Conservation (phyloP, 148 eudicot species). For the Pouteria glomerata region DNA sequence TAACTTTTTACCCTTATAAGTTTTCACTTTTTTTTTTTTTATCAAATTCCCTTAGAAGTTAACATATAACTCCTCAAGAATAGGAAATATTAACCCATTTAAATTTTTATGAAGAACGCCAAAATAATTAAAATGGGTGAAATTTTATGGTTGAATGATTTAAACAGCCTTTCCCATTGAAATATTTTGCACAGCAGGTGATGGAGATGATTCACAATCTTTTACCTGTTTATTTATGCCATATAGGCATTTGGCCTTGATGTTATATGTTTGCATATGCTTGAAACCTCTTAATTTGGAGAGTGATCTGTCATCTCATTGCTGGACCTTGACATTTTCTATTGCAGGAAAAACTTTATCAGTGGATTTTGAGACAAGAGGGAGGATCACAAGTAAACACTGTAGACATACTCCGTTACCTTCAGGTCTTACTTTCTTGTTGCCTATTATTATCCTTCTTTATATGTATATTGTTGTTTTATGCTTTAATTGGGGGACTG, state of each 20-base stretch:
- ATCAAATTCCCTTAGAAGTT: too few species aligned
- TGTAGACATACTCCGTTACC: conserved; percentile 52
- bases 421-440: conserved; percentile 48
- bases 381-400: conserved; percentile 68
- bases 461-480: not conserved
- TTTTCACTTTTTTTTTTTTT: too few species aligned
- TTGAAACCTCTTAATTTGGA: not conserved
- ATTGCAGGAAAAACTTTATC: conserved; percentile 79
- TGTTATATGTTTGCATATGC: not conserved
- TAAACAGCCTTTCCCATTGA: too few species aligned
- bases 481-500: not conserved
- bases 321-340: not conserved
- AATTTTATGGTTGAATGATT: too few species aligned
- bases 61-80: too few species aligned
- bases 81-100: too few species aligned
- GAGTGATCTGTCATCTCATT: not conserved
- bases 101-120: too few species aligned
- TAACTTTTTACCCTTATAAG: not conserved
- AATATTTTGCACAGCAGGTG: too few species aligned
- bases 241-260: not conserved
- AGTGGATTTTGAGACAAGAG: conserved; percentile 81
- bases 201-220: not conserved
- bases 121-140: too few species aligned
- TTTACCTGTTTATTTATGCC: not conserved
- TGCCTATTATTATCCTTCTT: not conserved